Percentiles rank a stretch among this genome's conserved stretches.
Evolutionary conservation across 2,329 filamentous ascomycete species (phyloP).

Genomic region (Microascus cirrosus): DNA sequence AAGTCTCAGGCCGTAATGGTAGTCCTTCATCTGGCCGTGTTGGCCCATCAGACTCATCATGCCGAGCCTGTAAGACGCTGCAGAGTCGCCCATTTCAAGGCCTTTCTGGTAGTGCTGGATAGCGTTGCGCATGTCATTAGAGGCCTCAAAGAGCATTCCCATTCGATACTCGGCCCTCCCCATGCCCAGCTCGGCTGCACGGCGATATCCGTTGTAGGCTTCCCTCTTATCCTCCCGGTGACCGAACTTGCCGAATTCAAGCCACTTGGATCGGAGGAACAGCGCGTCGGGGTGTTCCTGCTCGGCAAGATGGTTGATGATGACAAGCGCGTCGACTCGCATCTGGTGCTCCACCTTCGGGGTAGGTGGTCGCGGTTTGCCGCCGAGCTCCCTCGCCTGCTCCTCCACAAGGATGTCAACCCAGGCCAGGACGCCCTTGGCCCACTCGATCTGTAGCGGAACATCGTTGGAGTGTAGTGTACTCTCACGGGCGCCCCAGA

Average conservation of each 20-base stretch:
- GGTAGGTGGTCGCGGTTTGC: slow-evolving; percentile 55
- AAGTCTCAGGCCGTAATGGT: slow-evolving; percentile 63
- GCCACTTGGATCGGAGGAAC: slow-evolving; percentile 92
- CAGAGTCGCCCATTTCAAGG: slow-evolving; percentile 71
- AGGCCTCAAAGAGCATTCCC: slow-evolving; percentile 95
- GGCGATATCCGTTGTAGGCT: slow-evolving; percentile 76
- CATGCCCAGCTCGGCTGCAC: slow-evolving; percentile 78
- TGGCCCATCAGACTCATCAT: slow-evolving; percentile 98
- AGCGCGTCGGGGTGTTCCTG: slow-evolving; percentile 89
- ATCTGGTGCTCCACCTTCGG: slow-evolving; percentile 84
- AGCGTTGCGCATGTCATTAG: slow-evolving; percentile 84
- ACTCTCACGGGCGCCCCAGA: slow-evolving; percentile 72
- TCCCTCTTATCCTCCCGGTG: slow-evolving; percentile 87
- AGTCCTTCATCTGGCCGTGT: slow-evolving; percentile 81
- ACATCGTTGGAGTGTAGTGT: slow-evolving; percentile 92
- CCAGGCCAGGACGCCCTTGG: slow-evolving; percentile 81
- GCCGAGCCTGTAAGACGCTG: slow-evolving; percentile 73
- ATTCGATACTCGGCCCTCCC: slow-evolving; percentile 89
- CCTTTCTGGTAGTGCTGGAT: slow-evolving; percentile 83
- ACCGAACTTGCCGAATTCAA: slow-evolving; percentile 95
- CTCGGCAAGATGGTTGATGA: slow-evolving; percentile 79
- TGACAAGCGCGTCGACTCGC: slow-evolving; percentile 78
- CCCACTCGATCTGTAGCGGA: slow-evolving; percentile 94
- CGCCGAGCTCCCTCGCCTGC: slow-evolving; percentile 49
- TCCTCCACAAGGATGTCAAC: slow-evolving; percentile 76